Percentiles rank a stretch among this genome's conserved stretches.
Conservation (phyloP, 2,329 filamentous ascomycete genomes). For the Penicillium sp. region DNA sequence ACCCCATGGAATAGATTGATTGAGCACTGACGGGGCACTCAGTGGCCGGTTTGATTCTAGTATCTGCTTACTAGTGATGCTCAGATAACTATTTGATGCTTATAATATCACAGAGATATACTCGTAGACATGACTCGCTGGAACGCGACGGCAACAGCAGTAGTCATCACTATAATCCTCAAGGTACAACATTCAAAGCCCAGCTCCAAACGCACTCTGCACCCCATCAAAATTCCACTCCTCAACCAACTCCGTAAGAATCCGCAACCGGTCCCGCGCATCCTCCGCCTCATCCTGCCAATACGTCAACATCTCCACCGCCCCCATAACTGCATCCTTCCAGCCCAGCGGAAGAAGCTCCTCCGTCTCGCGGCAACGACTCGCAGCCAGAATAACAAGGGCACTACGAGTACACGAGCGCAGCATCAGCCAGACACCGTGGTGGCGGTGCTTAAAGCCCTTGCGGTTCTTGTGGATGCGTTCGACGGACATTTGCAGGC, state of each 20-base stretch:
- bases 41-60: too few relatives aligned
- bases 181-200: background rate
- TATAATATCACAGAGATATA: background rate
- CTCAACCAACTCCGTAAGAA: background rate
- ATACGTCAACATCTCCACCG: conserved; percentile 7
- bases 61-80: too few relatives aligned
- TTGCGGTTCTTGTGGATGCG: conserved; percentile 37
- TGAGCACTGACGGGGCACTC: too few relatives aligned
- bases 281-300: conserved; percentile 12
- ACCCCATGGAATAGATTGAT: too few relatives aligned
- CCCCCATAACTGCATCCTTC: conserved; percentile 8
- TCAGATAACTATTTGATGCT: background rate
- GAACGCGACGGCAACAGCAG: too few relatives aligned
- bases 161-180: background rate
- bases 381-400: conserved; percentile 30
- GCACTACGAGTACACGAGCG: conserved; percentile 36
- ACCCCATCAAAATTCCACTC: background rate
- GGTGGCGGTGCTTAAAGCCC: conserved; percentile 37
- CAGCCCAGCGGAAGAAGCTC: conserved; percentile 4
- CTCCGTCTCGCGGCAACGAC: background rate
- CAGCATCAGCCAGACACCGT: conserved; percentile 40
- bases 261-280: background rate
- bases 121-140: background rate
- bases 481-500: conserved; percentile 34
- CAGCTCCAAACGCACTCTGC: background rate